These are phyloP conservation scores for Eutrema heterophyllum DNA, from an alignment of 345 rosid genomes.

Conservation along the genomic window DNA sequence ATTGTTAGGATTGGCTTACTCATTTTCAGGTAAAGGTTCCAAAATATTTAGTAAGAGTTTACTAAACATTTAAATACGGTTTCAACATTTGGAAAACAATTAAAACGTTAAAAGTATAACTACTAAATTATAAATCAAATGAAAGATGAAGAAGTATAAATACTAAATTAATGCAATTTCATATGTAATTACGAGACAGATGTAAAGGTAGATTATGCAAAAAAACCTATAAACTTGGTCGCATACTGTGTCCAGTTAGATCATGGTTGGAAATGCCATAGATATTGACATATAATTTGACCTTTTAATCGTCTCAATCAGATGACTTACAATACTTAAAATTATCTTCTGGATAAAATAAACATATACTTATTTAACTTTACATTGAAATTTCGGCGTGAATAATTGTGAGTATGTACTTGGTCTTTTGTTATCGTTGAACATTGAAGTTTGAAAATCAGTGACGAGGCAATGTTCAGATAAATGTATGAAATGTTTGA, in stretches of 20 bases:
- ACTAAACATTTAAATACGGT: no score
- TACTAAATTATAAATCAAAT: no score
- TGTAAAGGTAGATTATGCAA: no score
- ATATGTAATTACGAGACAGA: no score
- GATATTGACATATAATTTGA: constrained; percentile 6
- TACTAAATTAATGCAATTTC: no score
- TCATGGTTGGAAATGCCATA: not conserved
- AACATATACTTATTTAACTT: not conserved
- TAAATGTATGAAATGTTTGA: not conserved
- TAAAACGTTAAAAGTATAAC: no score
- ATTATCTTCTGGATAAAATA: not conserved
- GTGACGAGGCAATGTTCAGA: not conserved
- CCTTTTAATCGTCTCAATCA: not conserved
- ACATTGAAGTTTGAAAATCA: not conserved
- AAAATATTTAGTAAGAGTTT: no score
- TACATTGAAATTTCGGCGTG: not conserved
- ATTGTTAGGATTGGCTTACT: no score
- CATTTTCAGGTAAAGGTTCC: no score
- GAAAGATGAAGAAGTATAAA: no score
- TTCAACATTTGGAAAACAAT: no score
- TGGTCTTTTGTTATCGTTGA: not conserved
- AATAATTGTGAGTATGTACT: not conserved
- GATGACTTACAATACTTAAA: not conserved
- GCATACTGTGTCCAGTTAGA: not conserved
- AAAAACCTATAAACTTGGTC: constrained; percentile 1